Conservation (phyloP, 1,284 basidiomycete species). For the Melanopsichium pennsylvanicum region DNA sequence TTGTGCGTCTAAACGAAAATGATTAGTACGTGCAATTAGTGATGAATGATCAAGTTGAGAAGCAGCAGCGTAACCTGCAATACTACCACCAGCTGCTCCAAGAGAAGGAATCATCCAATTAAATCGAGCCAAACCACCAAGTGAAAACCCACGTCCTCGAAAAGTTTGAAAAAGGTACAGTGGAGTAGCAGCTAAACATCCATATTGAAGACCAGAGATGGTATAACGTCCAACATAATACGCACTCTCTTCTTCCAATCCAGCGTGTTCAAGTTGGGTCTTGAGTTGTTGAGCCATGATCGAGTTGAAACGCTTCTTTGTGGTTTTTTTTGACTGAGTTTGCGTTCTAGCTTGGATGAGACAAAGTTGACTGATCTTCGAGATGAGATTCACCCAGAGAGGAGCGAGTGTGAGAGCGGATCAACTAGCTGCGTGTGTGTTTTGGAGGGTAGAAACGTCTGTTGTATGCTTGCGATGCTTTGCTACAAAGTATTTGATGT, state of each 20-base stretch:
- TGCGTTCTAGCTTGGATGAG: no score
- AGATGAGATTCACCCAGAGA: no score
- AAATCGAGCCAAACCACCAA: conserved; percentile 49
- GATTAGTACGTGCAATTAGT: conserved; percentile 18
- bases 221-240: conserved; percentile 47
- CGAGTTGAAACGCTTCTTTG: no score
- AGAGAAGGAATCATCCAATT: conserved; percentile 55
- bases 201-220: conserved; percentile 47
- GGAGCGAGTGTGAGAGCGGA: no score
- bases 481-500: no score
- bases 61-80: conserved; percentile 40
- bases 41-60: conserved; percentile 26
- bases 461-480: no score
- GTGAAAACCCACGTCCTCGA: conserved; percentile 43
- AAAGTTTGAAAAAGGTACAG: conserved; percentile 46
- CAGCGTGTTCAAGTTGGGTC: conserved; percentile 11
- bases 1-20: conserved; percentile 26
- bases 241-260: conserved; percentile 44
- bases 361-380: no score
- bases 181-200: conserved; percentile 56
- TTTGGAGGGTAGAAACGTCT: no score
- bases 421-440: no score
- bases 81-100: conserved; percentile 35
- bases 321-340: no score
- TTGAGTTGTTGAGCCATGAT: conserved; percentile 40